A percentile compares a stretch with the other conserved stretches of the same genome.
phyloP scores from a whole-genome alignment of 73 alveolate species.

The Stentor coeruleus region DNA sequence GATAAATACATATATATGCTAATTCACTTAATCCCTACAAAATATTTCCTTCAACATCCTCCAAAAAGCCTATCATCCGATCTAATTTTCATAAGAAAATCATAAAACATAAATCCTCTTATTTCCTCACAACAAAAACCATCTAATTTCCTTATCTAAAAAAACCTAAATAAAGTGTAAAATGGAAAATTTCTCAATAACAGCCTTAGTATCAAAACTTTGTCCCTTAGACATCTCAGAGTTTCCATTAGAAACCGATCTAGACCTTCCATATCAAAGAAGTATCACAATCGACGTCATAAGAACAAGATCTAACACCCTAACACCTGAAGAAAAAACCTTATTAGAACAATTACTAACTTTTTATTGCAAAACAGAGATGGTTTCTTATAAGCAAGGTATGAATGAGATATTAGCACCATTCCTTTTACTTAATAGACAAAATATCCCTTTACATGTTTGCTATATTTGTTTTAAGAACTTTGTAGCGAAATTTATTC shows the following conservation, averaged over 20 bases:
- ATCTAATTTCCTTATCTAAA: no score
- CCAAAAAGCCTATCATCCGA: no score
- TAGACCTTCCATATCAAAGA: slow-evolving; percentile 29
- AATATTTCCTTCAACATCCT: no score
- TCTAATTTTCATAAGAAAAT: no score
- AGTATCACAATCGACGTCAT: slow-evolving; percentile 29
- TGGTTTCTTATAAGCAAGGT: neutral
- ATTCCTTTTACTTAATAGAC: neutral
- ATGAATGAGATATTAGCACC: slow-evolving; percentile 8
- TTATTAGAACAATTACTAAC: neutral
- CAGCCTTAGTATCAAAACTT: no score
- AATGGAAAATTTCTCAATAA: no score
- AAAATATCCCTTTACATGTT: neutral
- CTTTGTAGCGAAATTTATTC: neutral
- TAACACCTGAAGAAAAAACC: slow-evolving; percentile 30
- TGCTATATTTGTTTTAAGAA: neutral
- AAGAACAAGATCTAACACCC: slow-evolving; percentile 35
- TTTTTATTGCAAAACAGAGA: slow-evolving; percentile 9
- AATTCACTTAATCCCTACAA: no score
- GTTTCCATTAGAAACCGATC: neutral
- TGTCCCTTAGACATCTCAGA: neutral
- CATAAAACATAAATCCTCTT: no score
- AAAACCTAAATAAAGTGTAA: no score
- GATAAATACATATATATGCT: no score
- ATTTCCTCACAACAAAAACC: no score